phyloP scores from a whole-genome alignment of 768 basidiomycete species.

The Auriculariales sp. region DNA sequence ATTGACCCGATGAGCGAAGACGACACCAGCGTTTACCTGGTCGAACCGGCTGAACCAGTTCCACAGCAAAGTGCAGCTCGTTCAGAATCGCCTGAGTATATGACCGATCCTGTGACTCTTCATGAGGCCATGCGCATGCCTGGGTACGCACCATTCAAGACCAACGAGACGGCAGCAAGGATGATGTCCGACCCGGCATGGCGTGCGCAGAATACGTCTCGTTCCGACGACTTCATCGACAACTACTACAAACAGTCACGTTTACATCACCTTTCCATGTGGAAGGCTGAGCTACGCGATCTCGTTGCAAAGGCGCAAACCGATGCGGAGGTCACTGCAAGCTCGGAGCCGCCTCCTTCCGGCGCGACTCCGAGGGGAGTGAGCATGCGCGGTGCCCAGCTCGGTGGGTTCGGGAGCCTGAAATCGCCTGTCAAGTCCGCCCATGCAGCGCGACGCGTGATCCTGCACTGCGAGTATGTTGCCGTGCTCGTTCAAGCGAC shows the following conservation, averaged over 20 bases:
- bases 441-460: conserved; percentile 36
- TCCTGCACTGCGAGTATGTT: conserved; percentile 93
- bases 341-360: conserved; percentile 5
- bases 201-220: conserved; percentile 78
- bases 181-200: conserved; percentile 76
- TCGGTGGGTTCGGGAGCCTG: conserved; percentile 22
- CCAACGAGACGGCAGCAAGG: conserved; percentile 60
- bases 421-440: conserved; percentile 16
- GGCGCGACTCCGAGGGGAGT: conserved; percentile 35
- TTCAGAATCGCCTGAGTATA: too few relatives aligned
- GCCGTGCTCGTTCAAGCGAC: too few relatives aligned
- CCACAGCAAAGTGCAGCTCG: too few relatives aligned
- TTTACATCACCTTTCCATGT: conserved; percentile 81
- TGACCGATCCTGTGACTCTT: conserved; percentile 27
- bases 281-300: conserved; percentile 79
- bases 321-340: conserved; percentile 13
- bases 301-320: conserved; percentile 67
- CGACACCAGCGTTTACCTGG: too few relatives aligned
- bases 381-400: conserved; percentile 16
- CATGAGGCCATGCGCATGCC: conserved; percentile 36
- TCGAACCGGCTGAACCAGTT: too few relatives aligned
- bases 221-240: conserved; percentile 75
- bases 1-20: too few relatives aligned
- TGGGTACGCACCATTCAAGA: conserved; percentile 48
- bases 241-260: conserved; percentile 70